Conservation (phyloP, 31 red algal species). For the Odonthalia washingtoniensis region DNA sequence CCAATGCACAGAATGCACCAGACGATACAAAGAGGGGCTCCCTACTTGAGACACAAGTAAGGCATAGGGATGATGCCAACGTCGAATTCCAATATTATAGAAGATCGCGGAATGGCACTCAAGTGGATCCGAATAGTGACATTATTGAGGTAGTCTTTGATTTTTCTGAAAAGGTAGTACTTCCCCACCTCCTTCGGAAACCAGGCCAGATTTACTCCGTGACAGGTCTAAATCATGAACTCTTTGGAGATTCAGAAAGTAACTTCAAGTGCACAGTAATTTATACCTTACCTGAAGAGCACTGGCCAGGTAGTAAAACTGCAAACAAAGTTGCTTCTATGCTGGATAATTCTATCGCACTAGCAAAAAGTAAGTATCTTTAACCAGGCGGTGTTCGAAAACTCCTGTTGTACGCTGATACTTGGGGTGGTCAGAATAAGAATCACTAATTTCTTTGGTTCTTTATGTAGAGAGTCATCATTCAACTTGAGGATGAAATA, state of each 20-base stretch:
- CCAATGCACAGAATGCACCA: not conserved
- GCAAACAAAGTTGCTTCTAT: not conserved
- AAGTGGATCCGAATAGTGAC: not conserved
- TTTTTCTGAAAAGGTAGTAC: not conserved
- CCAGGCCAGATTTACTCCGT: not conserved
- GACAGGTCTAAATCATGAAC: not conserved
- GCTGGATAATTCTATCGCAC: not conserved
- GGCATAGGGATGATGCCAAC: not conserved
- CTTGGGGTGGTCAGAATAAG: slow-evolving; percentile 8
- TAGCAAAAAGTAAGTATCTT: not conserved
- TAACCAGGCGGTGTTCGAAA: not conserved
- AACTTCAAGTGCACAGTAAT: not conserved
- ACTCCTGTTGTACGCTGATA: not conserved
- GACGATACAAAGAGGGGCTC: not conserved
- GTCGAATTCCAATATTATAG: slow-evolving; percentile 31
- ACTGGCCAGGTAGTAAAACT: no score
- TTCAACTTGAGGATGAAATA: no score
- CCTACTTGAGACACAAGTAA: not conserved
- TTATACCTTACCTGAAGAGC: not conserved
- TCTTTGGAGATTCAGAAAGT: not conserved
- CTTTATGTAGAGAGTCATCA: no score
- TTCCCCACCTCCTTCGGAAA: not conserved
- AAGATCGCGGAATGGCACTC: not conserved
- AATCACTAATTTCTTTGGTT: slow-evolving; percentile 9
- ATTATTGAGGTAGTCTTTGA: not conserved